A percentile compares a stretch with the other conserved stretches of the same genome.
phyloP scores from a whole-genome alignment of 768 basidiomycete genomes.

The Suillus ampliporus region DNA sequence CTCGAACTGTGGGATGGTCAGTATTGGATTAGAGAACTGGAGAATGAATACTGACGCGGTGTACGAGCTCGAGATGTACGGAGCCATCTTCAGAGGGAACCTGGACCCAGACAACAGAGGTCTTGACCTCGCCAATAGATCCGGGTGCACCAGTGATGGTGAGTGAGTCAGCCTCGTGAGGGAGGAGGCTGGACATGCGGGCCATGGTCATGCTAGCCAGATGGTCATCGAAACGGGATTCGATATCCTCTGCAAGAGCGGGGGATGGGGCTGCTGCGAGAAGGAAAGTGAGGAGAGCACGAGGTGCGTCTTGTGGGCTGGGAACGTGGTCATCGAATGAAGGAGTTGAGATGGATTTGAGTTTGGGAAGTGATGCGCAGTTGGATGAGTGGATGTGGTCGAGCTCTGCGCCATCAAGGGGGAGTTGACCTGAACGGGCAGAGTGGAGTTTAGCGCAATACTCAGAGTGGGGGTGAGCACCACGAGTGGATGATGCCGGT shows the following conservation, averaged over 20 bases:
- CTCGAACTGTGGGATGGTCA: conserved; percentile 60
- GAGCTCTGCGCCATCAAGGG: conserved; percentile 34
- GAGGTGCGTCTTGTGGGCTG: conserved; percentile 44
- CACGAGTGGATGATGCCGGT: conserved; percentile 46
- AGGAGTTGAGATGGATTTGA: conserved; percentile 31
- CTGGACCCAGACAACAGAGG: conserved; percentile 79
- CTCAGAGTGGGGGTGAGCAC: conserved; percentile 52
- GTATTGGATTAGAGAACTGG: background rate
- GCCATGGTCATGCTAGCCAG: conserved; percentile 53
- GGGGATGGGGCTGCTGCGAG: conserved; percentile 65
- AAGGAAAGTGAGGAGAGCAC: conserved; percentile 81
- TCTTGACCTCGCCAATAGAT: conserved; percentile 81
- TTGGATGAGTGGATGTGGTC: conserved; percentile 58
- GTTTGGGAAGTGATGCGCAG: conserved; percentile 55
- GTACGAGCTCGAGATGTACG: conserved; percentile 75
- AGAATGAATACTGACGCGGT: conserved; percentile 25
- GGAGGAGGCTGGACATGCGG: conserved; percentile 49
- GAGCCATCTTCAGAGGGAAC: conserved; percentile 68
- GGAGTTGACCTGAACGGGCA: conserved; percentile 33
- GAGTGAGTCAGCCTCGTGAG: conserved; percentile 33
- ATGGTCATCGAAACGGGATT: conserved; percentile 52
- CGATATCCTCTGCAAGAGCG: conserved; percentile 50
- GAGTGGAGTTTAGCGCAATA: conserved; percentile 53
- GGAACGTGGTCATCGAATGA: conserved; percentile 31
- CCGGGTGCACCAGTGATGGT: conserved; percentile 73